Base-by-base conservation (phyloP, 2,329 filamentous ascomycete species). In the Fusarium vanettenii region DNA sequence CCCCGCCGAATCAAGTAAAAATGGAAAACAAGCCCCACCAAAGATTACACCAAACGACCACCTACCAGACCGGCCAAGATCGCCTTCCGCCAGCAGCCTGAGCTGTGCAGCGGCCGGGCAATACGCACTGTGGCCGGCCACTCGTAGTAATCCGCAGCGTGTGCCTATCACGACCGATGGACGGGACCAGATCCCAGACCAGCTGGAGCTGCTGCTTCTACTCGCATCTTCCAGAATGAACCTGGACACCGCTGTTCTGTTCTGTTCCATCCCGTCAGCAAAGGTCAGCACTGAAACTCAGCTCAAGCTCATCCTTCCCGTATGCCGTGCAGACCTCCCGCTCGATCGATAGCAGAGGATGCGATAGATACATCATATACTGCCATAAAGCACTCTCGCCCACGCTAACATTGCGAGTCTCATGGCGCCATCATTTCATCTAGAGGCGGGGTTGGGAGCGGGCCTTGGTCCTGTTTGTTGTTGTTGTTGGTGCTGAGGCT, bases 191-290 rank as follows among this genome's bases (percentile, higher is more conserved):
- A 72, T 72, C 48, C 60, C 35, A 45, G 60, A 55, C 33, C 52
- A 72, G 60, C 52, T 60, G 52, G 52, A 72, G 60, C 52, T 61
- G 52, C 57, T 55, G 29, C 29, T 31, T 62, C 35, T 48, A 11
- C 62, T 55, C 52, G 52, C 33, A 56, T 60, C 39, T 66, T 74
- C 43, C 59, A 72, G 56, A 73, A 71, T 52, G 48, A 52, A 13
- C 48, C 48, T 20, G 10, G 72, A 74, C 72, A 74, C 72, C 71
- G 68, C 68, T 66, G 50, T 74, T 74, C 73, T 52, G 18, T 48
- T 27, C 22, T 50, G 45, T 50, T 50, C 25, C 25, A 27, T 29
- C 25, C 45, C 50, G 60, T 72, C 18, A 64, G 45, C 45, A 48
- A 20, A 63, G 41, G 29, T 50, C 60, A 52, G 43, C 33, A 22